Percentiles rank a stretch among this genome's conserved stretches.
phyloP scores from a whole-genome alignment of 2,329 filamentous ascomycete species.

The Colletotrichum godetiae region DNA sequence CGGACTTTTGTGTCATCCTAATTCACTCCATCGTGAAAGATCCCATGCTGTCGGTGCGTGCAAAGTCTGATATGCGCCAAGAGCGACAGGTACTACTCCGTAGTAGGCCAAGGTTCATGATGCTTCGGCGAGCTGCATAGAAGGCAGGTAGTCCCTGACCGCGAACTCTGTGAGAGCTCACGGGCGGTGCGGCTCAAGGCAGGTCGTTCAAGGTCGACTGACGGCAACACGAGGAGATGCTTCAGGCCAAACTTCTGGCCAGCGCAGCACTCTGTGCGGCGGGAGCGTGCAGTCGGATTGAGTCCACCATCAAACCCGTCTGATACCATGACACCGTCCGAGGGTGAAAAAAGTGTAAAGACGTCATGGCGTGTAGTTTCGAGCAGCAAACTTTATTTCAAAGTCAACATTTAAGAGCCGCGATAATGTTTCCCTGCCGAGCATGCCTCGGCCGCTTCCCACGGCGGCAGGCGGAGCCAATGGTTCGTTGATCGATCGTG shows the following conservation, averaged over 20 bases:
- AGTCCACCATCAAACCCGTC: constrained; percentile 31
- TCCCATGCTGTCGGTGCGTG: constrained; percentile 25
- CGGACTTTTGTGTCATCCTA: constrained; percentile 32
- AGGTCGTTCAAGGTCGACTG: background rate
- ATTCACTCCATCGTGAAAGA: constrained; percentile 13
- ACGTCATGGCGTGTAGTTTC: constrained; percentile 31
- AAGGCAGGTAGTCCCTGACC: constrained; percentile 4
- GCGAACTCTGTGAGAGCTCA: constrained; percentile 11
- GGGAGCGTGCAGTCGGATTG: constrained; percentile 19
- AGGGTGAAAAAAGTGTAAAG: constrained; percentile 12
- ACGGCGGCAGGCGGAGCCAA: constrained; percentile 13
- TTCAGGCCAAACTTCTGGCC: constrained; percentile 15
- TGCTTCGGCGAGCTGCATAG: constrained; percentile 15
- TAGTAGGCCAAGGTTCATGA: background rate
- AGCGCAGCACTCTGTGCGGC: constrained; percentile 24
- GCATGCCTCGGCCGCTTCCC: constrained; percentile 3
- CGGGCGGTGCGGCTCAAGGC: background rate
- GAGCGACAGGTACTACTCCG: background rate
- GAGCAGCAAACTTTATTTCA: constrained; percentile 19
- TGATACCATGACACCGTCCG: constrained; percentile 29
- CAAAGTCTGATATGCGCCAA: constrained; percentile 1
- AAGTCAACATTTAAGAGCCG: background rate
- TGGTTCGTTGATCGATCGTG: background rate
- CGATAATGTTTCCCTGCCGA: background rate
- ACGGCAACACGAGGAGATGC: background rate